phyloP scores from a whole-genome alignment of 306 rosid species.

The Quercus glauca region DNA sequence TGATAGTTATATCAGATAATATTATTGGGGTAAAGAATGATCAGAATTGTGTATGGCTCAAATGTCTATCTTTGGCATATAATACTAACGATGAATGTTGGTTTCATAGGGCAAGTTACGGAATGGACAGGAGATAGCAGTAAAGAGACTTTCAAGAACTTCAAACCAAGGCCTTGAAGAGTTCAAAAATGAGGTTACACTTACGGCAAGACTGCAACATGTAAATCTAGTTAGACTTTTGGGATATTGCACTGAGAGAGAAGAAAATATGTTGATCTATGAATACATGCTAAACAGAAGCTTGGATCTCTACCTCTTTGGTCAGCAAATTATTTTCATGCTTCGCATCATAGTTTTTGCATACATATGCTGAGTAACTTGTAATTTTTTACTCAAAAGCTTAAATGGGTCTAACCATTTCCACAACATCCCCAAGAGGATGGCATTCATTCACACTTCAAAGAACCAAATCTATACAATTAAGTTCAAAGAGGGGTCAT shows the following conservation, averaged over 20 bases:
- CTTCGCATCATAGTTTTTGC: no score
- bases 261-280: slow-evolving; percentile 50
- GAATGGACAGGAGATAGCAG: slow-evolving; percentile 47
- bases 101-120: slow-evolving; percentile 40
- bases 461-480: not conserved
- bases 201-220: slow-evolving; percentile 52
- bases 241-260: slow-evolving; percentile 42
- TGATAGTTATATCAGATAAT: not conserved
- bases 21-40: not conserved
- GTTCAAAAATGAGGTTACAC: slow-evolving; percentile 38
- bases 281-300: slow-evolving; percentile 54
- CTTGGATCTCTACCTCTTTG: slow-evolving; percentile 48
- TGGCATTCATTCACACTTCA: slow-evolving; percentile 1
- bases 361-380: not conserved
- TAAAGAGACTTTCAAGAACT: slow-evolving; percentile 46
- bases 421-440: not conserved
- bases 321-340: slow-evolving; percentile 17
- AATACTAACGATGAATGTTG: not conserved
- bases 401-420: not conserved
- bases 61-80: not conserved
- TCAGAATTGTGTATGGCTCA: not conserved
- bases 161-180: slow-evolving; percentile 50
- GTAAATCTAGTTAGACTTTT: slow-evolving; percentile 52
- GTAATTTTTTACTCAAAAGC: not conserved
- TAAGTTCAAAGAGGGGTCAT: no score